These are phyloP conservation scores for Pleurotus salmoneostramineus DNA, from an alignment of 768 basidiomycete genomes.

Conservation along the genomic window DNA sequence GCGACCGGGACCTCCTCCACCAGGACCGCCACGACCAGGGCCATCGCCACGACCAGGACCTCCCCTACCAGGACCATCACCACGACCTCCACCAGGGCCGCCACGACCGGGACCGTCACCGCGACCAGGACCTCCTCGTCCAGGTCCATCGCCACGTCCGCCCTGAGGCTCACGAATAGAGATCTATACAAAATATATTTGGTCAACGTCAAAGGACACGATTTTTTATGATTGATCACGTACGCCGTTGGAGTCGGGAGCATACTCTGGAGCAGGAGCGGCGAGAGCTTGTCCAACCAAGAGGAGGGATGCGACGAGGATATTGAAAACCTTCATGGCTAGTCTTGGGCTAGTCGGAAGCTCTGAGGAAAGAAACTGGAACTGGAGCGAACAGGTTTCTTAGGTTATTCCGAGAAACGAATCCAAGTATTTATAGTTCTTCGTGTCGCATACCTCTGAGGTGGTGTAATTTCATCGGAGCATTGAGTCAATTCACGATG, in stretches of 20 bases:
- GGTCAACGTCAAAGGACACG: not conserved
- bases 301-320: constrained; percentile 1
- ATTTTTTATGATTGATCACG: not conserved
- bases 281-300: constrained; percentile 3
- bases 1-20: not conserved
- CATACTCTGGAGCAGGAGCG: not conserved
- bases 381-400: not conserved
- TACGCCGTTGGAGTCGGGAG: not conserved
- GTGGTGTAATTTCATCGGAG: not conserved
- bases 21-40: not conserved
- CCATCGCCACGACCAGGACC: not conserved
- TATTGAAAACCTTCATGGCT: constrained; percentile 6
- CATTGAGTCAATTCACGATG: too few relatives aligned
- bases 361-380: not conserved
- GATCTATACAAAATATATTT: not conserved
- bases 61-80: not conserved
- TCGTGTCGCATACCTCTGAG: not conserved
- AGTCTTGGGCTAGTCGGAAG: not conserved
- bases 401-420: not conserved
- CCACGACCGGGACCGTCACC: not conserved
- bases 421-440: not conserved
- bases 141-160: not conserved
- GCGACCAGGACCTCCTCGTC: not conserved
- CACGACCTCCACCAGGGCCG: not conserved
- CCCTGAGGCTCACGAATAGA: not conserved